Percentiles rank a stretch among this genome's conserved stretches.
These are phyloP conservation scores for Dissophora globulifera DNA, from an alignment of 192 early-diverging fungal species.

Conservation along the genomic window DNA sequence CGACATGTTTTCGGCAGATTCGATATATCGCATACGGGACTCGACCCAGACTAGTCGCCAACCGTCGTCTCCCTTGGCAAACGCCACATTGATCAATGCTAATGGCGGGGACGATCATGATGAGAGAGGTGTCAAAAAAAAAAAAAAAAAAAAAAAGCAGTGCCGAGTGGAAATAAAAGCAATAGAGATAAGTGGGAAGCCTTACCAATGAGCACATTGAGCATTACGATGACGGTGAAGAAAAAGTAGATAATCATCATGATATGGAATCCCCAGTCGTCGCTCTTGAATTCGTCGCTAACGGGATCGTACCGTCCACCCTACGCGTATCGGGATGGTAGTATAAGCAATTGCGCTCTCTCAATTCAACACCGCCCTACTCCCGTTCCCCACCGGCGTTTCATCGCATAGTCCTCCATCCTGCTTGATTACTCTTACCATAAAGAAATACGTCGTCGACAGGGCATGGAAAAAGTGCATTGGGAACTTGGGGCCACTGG, in stretches of 20 bases:
- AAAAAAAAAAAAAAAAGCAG: too few species aligned
- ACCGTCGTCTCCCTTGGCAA: slow-evolving; percentile 11
- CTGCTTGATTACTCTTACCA: neutral
- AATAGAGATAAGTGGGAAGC: too few species aligned
- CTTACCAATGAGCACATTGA: slow-evolving; percentile 25
- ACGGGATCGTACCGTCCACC: slow-evolving; percentile 18
- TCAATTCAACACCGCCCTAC: too few species aligned
- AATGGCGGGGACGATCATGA: too few species aligned
- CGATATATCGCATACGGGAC: slow-evolving; percentile 14
- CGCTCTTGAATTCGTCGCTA: neutral
- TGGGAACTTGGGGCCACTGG: neutral
- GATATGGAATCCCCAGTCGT: slow-evolving; percentile 1
- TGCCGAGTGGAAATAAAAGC: too few species aligned
- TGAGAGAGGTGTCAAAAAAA: too few species aligned
- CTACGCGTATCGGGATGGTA: too few species aligned
- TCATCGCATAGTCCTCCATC: too few species aligned
- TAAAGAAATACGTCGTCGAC: slow-evolving; percentile 3
- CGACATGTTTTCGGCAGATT: slow-evolving; percentile 22
- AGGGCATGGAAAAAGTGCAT: neutral
- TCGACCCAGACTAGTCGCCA: slow-evolving; percentile 30
- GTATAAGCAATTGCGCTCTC: too few species aligned
- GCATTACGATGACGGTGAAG: slow-evolving; percentile 20
- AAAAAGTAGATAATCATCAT: slow-evolving; percentile 12
- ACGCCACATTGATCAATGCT: slow-evolving; percentile 28
- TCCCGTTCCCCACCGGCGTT: too few species aligned